phyloP scores from a whole-genome alignment of 768 basidiomycete genomes.

The Boletus speciosus region DNA sequence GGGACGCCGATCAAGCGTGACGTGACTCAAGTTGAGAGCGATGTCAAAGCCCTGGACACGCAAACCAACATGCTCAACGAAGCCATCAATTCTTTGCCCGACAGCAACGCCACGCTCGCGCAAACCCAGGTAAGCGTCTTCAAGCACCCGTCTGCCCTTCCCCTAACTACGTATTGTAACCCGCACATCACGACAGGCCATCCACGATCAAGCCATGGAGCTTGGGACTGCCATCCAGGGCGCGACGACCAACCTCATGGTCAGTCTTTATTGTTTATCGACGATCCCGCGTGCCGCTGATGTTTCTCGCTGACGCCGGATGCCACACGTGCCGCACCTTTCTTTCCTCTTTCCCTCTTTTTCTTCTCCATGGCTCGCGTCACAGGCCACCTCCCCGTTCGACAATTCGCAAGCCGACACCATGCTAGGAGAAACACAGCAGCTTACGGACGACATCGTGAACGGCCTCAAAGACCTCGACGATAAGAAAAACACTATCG shows the following conservation, averaged over 20 bases:
- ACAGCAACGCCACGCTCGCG: fast-evolving
- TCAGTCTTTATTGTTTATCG: not conserved
- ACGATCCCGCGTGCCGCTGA: not conserved
- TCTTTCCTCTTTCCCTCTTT: not conserved
- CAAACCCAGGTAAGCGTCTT: not conserved
- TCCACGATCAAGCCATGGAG: fast-evolving
- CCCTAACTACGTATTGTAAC: not conserved
- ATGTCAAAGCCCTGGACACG: not conserved
- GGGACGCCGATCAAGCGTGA: conserved; percentile 12
- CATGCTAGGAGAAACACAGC: fast-evolving
- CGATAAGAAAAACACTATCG: not conserved
- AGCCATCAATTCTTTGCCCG: not conserved
- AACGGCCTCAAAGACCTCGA: not conserved
- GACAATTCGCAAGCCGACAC: not conserved
- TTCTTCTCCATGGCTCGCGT: too few relatives aligned
- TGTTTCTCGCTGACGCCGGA: not conserved
- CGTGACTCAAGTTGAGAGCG: not conserved
- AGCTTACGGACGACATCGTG: fast-evolving
- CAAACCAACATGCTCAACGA: not conserved
- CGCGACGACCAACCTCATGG: not conserved
- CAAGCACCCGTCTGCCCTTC: not conserved
- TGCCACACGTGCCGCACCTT: not conserved
- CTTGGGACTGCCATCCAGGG: fast-evolving
- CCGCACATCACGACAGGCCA: not conserved
- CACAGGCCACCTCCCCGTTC: not conserved